Conservation (phyloP, 306 rosid species). For the Alnus glutinosa region DNA sequence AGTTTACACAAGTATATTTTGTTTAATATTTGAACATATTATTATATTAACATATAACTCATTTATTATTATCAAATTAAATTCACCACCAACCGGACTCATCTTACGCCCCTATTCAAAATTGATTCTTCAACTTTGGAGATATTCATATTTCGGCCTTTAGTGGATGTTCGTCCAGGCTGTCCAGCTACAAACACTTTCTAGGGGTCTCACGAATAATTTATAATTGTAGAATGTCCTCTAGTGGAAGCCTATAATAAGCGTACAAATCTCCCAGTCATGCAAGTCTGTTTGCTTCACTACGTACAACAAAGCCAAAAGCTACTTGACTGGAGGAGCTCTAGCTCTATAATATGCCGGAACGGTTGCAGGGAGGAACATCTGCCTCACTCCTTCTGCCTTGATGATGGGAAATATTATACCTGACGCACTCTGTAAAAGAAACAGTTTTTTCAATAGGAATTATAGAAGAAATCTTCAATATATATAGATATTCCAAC, state of each 20-base stretch:
- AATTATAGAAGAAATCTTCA: slow-evolving; percentile 1
- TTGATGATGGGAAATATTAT: slow-evolving; percentile 61
- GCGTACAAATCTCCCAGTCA: neutral
- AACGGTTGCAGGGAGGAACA: slow-evolving; percentile 43
- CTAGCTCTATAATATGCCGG: slow-evolving; percentile 36
- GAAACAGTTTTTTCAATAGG: neutral
- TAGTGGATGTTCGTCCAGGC: neutral
- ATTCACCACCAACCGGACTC: no score
- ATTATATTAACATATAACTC: no score
- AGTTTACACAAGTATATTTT: no score
- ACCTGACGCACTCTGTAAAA: slow-evolving; percentile 43
- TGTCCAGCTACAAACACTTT: neutral
- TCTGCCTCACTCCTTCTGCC: slow-evolving; percentile 56
- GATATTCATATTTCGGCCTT: neutral
- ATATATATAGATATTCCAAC: neutral
- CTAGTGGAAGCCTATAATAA: neutral
- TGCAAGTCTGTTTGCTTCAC: neutral
- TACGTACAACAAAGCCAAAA: neutral
- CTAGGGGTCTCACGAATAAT: neutral
- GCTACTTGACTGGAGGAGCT: slow-evolving; percentile 20
- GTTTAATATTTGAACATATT: no score
- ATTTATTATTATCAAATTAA: no score
- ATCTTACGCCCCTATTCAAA: no score
- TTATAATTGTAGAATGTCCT: neutral
- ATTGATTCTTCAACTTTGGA: neutral